phyloP scores from a whole-genome alignment of 345 rosid species.

The Ricinus communis region DNA sequence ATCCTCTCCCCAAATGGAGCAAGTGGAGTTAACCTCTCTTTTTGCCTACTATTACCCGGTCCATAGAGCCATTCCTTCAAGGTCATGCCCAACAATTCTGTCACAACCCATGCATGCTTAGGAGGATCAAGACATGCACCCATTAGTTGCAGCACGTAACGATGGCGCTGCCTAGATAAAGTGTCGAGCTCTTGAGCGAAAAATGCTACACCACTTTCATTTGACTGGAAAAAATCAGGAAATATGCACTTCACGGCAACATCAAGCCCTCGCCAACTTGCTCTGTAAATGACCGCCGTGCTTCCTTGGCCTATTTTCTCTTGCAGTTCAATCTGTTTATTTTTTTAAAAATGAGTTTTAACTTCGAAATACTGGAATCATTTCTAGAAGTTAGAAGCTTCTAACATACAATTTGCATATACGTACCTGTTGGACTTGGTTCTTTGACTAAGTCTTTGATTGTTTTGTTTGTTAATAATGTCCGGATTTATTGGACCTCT shows the following conservation, averaged over 20 bases:
- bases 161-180: constrained; percentile 52
- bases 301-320: constrained; percentile 53
- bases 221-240: constrained; percentile 41
- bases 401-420: too few species aligned
- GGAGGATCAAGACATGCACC: constrained; percentile 64
- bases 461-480: too few species aligned
- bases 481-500: too few species aligned
- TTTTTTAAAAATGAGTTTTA: too few species aligned
- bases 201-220: constrained; percentile 35
- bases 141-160: constrained; percentile 50
- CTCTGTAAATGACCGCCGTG: constrained; percentile 52
- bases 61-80: constrained; percentile 68
- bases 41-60: constrained; percentile 19
- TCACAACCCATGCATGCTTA: constrained; percentile 49
- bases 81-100: constrained; percentile 44
- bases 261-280: constrained; percentile 54
- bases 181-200: constrained; percentile 58
- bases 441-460: too few species aligned
- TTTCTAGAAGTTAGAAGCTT: too few species aligned
- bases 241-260: constrained; percentile 61
- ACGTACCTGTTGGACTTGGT: too few species aligned
- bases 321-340: constrained; percentile 37
- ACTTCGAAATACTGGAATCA: too few species aligned
- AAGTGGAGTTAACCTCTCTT: constrained; percentile 35
- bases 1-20: constrained; percentile 49